Percentiles rank a stretch among this genome's conserved stretches.
Conservation (phyloP, 1,284 basidiomycete genomes). For the Abortiporus biennis region DNA sequence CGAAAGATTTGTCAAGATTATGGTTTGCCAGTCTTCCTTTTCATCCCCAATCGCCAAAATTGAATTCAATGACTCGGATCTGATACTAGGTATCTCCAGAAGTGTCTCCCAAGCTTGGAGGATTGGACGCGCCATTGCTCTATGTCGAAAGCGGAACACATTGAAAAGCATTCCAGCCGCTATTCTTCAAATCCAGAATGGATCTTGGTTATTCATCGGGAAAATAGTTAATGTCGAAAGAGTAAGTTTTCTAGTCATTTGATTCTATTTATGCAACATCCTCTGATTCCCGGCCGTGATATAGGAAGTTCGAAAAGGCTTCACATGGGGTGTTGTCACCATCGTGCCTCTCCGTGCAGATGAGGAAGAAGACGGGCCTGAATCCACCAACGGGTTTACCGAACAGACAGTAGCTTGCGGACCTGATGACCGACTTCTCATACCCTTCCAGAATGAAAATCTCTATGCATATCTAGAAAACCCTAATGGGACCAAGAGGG, state of each 20-base stretch:
- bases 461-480: conserved; percentile 37
- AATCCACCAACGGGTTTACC: conserved; percentile 2
- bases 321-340: conserved; percentile 39
- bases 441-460: conserved; percentile 59
- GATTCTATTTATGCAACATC: background rate
- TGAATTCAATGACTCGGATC: background rate
- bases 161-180: conserved; percentile 41
- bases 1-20: conserved; percentile 29
- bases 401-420: conserved; percentile 11
- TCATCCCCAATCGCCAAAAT: background rate
- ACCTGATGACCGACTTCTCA: conserved; percentile 23
- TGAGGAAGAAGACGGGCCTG: conserved; percentile 34
- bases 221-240: conserved; percentile 47
- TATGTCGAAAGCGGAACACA: conserved; percentile 24
- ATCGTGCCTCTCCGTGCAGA: conserved; percentile 39
- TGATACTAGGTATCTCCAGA: conserved; percentile 34
- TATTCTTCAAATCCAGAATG: conserved; percentile 43
- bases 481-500: conserved; percentile 26
- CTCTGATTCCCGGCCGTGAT: background rate
- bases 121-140: conserved; percentile 35
- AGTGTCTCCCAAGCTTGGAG: conserved; percentile 50
- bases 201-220: conserved; percentile 44
- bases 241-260: conserved; percentile 12
- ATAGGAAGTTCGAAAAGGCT: conserved; percentile 26
- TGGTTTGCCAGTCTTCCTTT: conserved; percentile 25